phyloP scores from a whole-genome alignment of 1,284 basidiomycete species.

The Golubevia pallescens region DNA sequence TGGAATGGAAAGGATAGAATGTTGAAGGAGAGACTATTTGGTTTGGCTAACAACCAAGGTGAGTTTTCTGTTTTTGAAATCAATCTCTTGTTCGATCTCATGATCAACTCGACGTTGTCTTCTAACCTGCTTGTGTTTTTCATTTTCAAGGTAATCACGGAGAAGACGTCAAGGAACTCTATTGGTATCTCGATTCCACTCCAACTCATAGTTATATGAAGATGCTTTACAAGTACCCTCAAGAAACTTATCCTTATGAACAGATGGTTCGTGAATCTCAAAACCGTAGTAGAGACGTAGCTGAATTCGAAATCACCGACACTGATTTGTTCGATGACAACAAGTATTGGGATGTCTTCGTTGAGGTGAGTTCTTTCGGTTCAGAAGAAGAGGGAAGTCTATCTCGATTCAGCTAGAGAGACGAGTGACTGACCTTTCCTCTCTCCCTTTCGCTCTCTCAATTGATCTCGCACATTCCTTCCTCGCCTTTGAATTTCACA shows the following conservation, averaged over 20 bases:
- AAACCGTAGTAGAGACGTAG: conserved; percentile 80
- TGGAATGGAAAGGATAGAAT: conserved; percentile 96
- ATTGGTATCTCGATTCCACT: conserved; percentile 97
- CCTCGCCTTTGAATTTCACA: no score
- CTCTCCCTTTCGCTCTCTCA: no score
- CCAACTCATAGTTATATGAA: conserved; percentile 99
- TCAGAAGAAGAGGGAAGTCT: no score
- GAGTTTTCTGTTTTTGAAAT: no score
- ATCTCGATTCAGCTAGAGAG: no score
- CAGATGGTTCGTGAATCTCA: conserved; percentile 85
- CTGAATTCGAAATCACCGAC: conserved; percentile 91
- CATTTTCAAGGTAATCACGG: conserved; percentile 82
- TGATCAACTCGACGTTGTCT: no score
- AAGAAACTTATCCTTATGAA: conserved; percentile 88
- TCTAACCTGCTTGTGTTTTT: not conserved
- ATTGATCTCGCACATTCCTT: conserved; percentile 14
- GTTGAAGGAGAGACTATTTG: conserved; percentile 94
- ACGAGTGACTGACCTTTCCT: no score
- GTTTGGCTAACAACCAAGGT: conserved; percentile 86
- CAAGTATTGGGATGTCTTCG: conserved; percentile 95
- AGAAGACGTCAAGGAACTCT: conserved; percentile 97
- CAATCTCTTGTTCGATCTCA: no score
- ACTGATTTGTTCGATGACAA: conserved; percentile 90
- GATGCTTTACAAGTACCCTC: conserved; percentile 97
- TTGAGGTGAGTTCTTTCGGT: conserved; percentile 77